Conservation (phyloP, 2,329 filamentous ascomycete genomes). For the Penicillium italicum region DNA sequence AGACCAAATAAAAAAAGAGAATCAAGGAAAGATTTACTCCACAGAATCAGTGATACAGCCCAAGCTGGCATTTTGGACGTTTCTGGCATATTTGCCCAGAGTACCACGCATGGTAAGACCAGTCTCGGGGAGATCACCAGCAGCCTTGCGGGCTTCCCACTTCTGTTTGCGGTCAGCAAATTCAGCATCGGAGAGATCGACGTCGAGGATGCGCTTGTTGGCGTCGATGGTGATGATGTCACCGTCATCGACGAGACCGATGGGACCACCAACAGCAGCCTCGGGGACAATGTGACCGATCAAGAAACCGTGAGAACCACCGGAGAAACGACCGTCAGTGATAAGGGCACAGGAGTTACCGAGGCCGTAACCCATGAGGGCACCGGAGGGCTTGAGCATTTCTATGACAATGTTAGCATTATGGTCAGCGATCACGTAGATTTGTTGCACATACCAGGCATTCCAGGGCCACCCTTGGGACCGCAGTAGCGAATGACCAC, state of each 20-base stretch:
- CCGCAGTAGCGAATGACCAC: constrained; percentile 73
- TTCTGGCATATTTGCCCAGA: constrained; percentile 64
- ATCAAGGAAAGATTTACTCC: constrained; percentile 25
- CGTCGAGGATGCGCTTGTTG: constrained; percentile 63
- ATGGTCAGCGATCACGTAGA: neutral
- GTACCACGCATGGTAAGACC: constrained; percentile 60
- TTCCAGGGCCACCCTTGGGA: constrained; percentile 69
- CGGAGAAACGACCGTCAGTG: constrained; percentile 80
- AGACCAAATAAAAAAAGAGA: constrained; percentile 6
- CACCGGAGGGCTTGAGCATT: constrained; percentile 69
- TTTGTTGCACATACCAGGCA: constrained; percentile 47
- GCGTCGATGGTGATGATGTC: constrained; percentile 84
- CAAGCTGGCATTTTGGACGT: constrained; percentile 47
- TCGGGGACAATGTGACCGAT: constrained; percentile 90
- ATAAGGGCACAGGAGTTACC: constrained; percentile 68
- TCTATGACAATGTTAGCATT: constrained; percentile 60
- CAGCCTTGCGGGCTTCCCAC: constrained; percentile 53
- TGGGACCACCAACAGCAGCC: constrained; percentile 80
- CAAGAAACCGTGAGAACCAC: constrained; percentile 85
- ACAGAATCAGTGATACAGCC: constrained; percentile 48
- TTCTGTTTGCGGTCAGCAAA: constrained; percentile 54
- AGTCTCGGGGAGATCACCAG: constrained; percentile 48
- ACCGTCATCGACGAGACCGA: constrained; percentile 74
- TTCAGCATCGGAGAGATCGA: constrained; percentile 64
- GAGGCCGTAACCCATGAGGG: constrained; percentile 70